Evolutionary conservation across 140 eudicot species (phyloP).

Genomic region (Oenanthe javanica): DNA sequence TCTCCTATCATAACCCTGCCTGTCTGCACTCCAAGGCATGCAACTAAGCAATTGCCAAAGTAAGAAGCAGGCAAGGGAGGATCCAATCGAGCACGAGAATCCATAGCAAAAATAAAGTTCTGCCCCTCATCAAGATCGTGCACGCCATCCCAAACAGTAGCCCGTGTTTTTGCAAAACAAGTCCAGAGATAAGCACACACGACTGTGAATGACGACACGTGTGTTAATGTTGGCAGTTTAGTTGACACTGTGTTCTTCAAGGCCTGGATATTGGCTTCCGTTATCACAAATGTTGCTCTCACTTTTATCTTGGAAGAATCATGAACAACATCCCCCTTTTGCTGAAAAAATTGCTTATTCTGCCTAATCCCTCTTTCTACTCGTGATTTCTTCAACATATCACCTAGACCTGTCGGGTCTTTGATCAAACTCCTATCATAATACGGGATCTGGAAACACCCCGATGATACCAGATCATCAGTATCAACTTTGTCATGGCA

Average conservation of each 20-base stretch:
- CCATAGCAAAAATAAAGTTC: conserved; percentile 25
- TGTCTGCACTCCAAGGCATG: conserved; percentile 12
- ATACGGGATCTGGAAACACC: conserved; percentile 20
- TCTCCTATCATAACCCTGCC: conserved; percentile 16
- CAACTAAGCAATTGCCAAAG: conserved; percentile 38
- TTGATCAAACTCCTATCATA: conserved; percentile 27
- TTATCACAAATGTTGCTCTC: conserved; percentile 20
- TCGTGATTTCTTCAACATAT: not conserved
- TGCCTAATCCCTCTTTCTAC: not conserved
- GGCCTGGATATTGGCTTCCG: conserved; percentile 2
- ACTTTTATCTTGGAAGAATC: not conserved
- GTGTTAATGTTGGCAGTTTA: not conserved
- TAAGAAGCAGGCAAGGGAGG: conserved; percentile 39
- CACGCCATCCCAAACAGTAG: not conserved
- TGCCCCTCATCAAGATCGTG: conserved; percentile 20
- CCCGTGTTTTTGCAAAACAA: conserved; percentile 32
- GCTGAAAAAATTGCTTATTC: not conserved
- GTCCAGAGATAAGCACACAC: conserved; percentile 27
- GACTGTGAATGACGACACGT: conserved; percentile 16
- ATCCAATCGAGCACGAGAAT: conserved; percentile 39
- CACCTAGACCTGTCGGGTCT: conserved; percentile 12
- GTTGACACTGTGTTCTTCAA: conserved; percentile 8
- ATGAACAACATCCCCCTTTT: too few relatives aligned
- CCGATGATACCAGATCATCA: not conserved
- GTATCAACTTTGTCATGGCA: conserved; percentile 6